Evolutionary conservation across 2,329 filamentous ascomycete species (phyloP), one percentile per base, ranked within the genome.

Genomic region (Basipetospora chlamydospora): DNA sequence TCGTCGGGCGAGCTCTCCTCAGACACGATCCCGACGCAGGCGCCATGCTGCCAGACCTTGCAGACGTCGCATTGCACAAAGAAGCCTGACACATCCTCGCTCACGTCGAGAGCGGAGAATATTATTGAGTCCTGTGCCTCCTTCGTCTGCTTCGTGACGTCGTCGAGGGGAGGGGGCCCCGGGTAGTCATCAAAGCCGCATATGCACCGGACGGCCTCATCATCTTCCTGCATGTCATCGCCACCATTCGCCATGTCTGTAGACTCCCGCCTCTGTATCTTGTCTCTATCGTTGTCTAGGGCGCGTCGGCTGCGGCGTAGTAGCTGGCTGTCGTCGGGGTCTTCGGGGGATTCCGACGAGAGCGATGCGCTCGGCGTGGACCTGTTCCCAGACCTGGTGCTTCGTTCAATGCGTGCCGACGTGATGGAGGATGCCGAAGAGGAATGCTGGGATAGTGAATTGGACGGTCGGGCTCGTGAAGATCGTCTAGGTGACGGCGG

Each of bases 21-120:
- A 47, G 90, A 90, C 63, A 93, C 86, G 51, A 98, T 94, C 42
- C 90, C 88, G 41, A 98, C 88, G 53, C 90, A 98, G 42, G 87
- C 88, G 49, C 90, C 90, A 55, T 98, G 90, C 57, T 98, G 90
- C 90, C 88, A 98, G 44, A 96, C 90, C 55, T 93, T 92, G 66
- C 90, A 98, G 44, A 83, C 69, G 60, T 96, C 90, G 70, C 90
- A 98, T 64, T 96, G 88, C 46, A 98, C 87, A 59, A 95, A 98
- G 59, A 96, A 80, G 36, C 87, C 88, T 30, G 88, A 90, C 46
- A 88, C 70, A 45, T 96, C 88, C 50, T 94, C 86, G 22, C 77
- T 74, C 43, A 84, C 66, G 44, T 77, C 62, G 61, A 76, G 60
- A 55, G 67, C 57, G 56, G 68, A 59, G 60, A 75, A 60, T 54